Conservation (phyloP, 257 asterid species). For the Ehretia macrophylla region DNA sequence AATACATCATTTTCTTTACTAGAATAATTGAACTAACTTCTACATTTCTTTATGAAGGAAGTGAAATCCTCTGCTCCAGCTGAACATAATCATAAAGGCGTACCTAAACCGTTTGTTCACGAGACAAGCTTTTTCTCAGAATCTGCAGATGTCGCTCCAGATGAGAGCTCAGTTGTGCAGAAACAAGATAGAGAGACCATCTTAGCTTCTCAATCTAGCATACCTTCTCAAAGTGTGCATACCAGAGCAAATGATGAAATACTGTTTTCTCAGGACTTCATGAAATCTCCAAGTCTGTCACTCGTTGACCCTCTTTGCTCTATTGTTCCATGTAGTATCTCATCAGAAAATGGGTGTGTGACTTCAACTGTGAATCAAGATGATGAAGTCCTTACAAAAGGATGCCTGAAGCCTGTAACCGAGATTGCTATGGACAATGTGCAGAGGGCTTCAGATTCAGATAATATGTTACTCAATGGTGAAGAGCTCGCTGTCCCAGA, state of each 20-base stretch:
- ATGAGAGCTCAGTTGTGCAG: conserved; percentile 50
- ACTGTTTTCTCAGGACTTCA: conserved; percentile 52
- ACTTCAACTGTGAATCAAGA: conserved; percentile 31
- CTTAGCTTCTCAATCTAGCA: conserved; percentile 52
- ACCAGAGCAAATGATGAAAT: conserved; percentile 24
- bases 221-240: conserved; percentile 37
- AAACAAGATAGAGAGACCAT: conserved; percentile 34
- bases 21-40: conserved; percentile 2
- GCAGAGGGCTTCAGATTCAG: conserved; percentile 22
- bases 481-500: conserved; percentile 22
- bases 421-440: conserved; percentile 25
- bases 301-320: conserved; percentile 69
- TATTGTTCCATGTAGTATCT: conserved; percentile 74
- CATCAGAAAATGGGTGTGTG: conserved; percentile 39
- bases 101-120: conserved; percentile 49
- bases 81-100: conserved; percentile 19
- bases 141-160: conserved; percentile 61
- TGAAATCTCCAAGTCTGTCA: conserved; percentile 42
- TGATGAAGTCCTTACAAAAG: conserved; percentile 15
- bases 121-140: conserved; percentile 80
- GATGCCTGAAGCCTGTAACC: conserved; percentile 9
- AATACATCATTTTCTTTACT: too few species aligned
- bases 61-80: conserved; percentile 20
- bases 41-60: conserved; percentile 36
- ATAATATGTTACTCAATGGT: conserved; percentile 22